Percentiles rank a stretch among this genome's conserved stretches.
phyloP scores from a whole-genome alignment of 1,139 yeast species.

The Geotrichum klebahnii region DNA sequence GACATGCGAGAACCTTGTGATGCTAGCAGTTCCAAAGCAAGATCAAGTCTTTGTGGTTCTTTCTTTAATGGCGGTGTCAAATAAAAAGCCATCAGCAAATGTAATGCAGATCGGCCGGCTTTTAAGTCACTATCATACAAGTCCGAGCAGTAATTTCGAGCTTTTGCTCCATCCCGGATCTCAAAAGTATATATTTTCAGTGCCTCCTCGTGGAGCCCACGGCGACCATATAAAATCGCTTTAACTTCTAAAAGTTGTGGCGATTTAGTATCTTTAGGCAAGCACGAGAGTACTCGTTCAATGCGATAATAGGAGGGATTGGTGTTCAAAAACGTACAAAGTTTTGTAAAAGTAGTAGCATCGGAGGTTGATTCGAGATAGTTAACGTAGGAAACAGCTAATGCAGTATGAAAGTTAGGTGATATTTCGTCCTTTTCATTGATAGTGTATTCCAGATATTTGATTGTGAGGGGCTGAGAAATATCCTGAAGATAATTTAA shows the following conservation, averaged over 20 bases:
- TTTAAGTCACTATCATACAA: constrained; percentile 45
- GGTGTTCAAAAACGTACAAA: constrained; percentile 33
- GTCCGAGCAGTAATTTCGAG: constrained; percentile 56
- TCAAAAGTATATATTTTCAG: constrained; percentile 60
- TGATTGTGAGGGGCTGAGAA: constrained; percentile 42
- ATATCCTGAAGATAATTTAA: constrained; percentile 44
- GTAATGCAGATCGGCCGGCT: constrained; percentile 41
- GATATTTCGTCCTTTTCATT: constrained; percentile 45
- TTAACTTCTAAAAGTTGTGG: constrained; percentile 42
- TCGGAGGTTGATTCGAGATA: constrained; percentile 31
- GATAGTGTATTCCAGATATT: constrained; percentile 61
- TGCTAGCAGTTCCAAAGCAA: constrained; percentile 46
- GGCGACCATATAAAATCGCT: constrained; percentile 55
- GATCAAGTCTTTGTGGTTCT: constrained; percentile 37
- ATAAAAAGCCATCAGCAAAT: constrained; percentile 39
- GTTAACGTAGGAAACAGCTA: constrained; percentile 55
- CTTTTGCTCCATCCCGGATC: constrained; percentile 53
- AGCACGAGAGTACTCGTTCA: constrained; percentile 34
- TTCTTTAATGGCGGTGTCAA: constrained; percentile 28
- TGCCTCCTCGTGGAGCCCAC: constrained; percentile 63
- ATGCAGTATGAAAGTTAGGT: constrained; percentile 48
- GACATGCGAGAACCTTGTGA: constrained; percentile 56
- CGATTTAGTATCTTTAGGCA: constrained; percentile 30
- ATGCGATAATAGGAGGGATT: constrained; percentile 36
- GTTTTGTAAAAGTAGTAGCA: constrained; percentile 26